These are phyloP conservation scores for Fusarium circinatum DNA, from an alignment of 2,329 filamentous ascomycete genomes.

Conservation along the genomic window DNA sequence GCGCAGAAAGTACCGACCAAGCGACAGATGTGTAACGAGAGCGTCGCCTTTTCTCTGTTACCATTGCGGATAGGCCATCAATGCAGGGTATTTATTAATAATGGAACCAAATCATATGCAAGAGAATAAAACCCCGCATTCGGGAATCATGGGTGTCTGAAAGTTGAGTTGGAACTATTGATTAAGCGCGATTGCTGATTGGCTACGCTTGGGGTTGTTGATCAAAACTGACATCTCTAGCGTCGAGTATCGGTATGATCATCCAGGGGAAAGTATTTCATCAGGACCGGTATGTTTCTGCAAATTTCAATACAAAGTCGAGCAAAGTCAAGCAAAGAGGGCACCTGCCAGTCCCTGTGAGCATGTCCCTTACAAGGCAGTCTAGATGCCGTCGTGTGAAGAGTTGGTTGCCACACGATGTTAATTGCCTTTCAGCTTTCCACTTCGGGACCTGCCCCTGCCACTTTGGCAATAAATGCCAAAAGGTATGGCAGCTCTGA, in stretches of 20 bases:
- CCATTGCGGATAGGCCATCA: neutral
- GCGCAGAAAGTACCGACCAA: neutral
- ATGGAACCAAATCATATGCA: neutral
- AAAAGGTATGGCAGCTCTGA: neutral
- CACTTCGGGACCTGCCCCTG: neutral
- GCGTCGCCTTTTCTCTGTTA: neutral
- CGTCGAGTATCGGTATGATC: neutral
- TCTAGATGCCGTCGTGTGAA: neutral
- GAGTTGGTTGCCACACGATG: neutral
- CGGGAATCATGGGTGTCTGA: neutral
- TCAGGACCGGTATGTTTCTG: neutral
- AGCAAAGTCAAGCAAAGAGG: neutral
- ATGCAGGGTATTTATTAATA: neutral
- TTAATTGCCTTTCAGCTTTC: neutral
- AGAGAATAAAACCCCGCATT: neutral
- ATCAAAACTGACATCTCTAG: neutral
- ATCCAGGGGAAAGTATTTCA: fast-evolving
- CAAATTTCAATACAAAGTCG: fast-evolving
- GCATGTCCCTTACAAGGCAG: neutral
- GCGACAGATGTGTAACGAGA: neutral
- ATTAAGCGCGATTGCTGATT: neutral
- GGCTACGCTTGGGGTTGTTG: neutral
- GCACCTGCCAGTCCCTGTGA: fast-evolving
- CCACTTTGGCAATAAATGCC: neutral
- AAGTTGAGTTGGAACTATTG: fast-evolving